phyloP scores from a whole-genome alignment of 495 filamentous ascomycete genomes.

The Echria macrotheca region DNA sequence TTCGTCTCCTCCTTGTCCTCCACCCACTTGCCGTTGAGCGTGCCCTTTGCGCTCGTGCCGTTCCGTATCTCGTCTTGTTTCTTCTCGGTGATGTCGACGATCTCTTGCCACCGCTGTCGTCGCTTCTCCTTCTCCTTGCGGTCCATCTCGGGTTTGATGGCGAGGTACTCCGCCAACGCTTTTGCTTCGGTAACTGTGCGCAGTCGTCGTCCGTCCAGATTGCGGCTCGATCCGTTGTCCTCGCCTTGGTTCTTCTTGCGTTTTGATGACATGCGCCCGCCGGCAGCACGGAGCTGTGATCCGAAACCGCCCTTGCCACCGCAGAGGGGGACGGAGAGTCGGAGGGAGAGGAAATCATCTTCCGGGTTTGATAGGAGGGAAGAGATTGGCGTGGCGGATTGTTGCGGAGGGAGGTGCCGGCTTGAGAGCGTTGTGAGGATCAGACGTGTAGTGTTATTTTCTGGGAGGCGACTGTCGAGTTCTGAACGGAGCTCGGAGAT shows the following conservation, averaged over 20 bases:
- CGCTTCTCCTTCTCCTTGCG: constrained; percentile 82
- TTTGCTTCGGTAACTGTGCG: constrained; percentile 94
- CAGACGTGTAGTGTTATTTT: constrained; percentile 41
- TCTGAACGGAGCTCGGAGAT: constrained; percentile 59
- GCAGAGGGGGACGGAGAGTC: constrained; percentile 65
- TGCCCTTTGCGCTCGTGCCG: constrained; percentile 59
- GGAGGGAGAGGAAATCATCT: constrained; percentile 69
- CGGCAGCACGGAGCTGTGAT: constrained; percentile 91
- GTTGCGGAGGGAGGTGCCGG: constrained; percentile 50
- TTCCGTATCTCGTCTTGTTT: constrained; percentile 72
- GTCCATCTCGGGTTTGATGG: constrained; percentile 96
- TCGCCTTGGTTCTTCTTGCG: constrained; percentile 82
- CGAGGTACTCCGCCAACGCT: constrained; percentile 87
- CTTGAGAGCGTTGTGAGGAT: constrained; percentile 79
- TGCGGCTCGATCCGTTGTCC: constrained; percentile 80
- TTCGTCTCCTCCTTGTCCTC: constrained; percentile 83
- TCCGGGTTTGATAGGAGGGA: constrained; percentile 41
- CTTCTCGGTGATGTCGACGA: constrained; percentile 76
- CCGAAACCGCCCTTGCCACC: constrained; percentile 98
- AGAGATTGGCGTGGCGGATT: constrained; percentile 41
- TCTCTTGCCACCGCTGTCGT: constrained; percentile 71
- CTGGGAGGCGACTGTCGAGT: constrained; percentile 61
- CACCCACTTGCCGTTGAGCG: constrained; percentile 83
- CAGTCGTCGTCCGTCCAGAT: constrained; percentile 85
- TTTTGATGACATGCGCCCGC: constrained; percentile 93